Base-by-base conservation (phyloP, 176 grass and related monocot genomes). In the Cenchrus americanus region DNA sequence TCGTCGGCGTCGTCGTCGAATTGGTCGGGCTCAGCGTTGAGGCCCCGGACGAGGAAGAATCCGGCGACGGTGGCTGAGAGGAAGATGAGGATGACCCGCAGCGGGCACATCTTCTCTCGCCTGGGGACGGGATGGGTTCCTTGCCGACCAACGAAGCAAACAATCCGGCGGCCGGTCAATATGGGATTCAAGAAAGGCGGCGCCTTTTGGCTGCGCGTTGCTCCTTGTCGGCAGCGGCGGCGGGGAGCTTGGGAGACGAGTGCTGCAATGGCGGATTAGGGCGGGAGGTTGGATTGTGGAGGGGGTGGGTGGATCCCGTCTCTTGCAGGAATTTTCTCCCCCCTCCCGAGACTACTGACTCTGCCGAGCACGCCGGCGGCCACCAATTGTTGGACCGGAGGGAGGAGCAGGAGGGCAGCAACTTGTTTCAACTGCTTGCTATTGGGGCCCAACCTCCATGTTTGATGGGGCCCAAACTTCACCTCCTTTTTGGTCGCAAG, bases 21-120 rank as follows among this genome's bases (percentile, higher is more conserved):
- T 15, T 83, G 43, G 43, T 89, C 91, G 0, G 88, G 83, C 10
- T 94, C 89, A 49, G 93, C 80, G 14, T 89, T 85, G 78, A 99
- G 75, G 6, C 82, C 73, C 49, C 97, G 67, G 79, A 99, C 73
- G 81, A 99, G 73, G 87, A 99, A 96, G 88, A 99, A 99, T 8
- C 97, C 97, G 62, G 96, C 96, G 89, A 99, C 47, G 46, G 96
- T 96, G 72, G 96, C 96, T 27, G 96, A 96, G 44, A 99, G 91
- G 78, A 99, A 99, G 75, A 99, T 96, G 86, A 99, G 83, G 23
- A 99, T 84, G 11, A 99, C 87, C 75, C 96, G 68, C 54, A 99
- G 83, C 13, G 96, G 97, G 73, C 97, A 99, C 97, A 96, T 99
- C 37, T 67, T 18, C 23, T 68, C 51, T 7, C 34, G 0, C 34